Evolutionary conservation across 192 early-diverging fungal species (phyloP).

Genomic region (Coemansia umbellata): DNA sequence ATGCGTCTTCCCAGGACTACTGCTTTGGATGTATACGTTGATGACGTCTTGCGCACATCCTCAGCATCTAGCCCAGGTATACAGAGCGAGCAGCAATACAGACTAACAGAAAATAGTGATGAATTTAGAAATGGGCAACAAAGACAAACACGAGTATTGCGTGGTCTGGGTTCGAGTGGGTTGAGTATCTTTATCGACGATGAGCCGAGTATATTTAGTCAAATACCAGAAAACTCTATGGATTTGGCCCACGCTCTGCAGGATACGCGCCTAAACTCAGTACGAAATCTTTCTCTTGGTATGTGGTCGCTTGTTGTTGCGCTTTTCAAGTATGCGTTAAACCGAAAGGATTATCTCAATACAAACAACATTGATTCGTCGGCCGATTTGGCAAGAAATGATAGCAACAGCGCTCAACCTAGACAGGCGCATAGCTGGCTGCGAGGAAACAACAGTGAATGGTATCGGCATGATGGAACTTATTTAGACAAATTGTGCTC

Average conservation of each 20-base stretch:
- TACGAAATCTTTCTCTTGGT: conserved; percentile 25
- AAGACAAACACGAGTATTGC: neutral
- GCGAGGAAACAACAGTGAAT: too few species aligned
- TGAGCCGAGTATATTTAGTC: conserved; percentile 9
- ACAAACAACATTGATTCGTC: too few species aligned
- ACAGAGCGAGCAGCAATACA: neutral
- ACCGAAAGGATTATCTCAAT: neutral
- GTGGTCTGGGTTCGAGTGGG: neutral
- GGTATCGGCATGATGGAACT: too few species aligned
- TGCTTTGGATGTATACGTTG: conserved; percentile 40
- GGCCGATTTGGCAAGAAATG: neutral
- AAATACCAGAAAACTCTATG: conserved; percentile 4
- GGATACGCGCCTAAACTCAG: conserved; percentile 27
- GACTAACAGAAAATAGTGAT: neutral
- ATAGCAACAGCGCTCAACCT: too few species aligned
- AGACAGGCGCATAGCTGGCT: too few species aligned
- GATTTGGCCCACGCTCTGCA: conserved; percentile 14
- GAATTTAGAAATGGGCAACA: neutral
- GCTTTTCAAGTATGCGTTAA: conserved; percentile 16
- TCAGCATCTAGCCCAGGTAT: neutral
- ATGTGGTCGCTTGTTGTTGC: conserved; percentile 34
- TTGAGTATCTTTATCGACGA: conserved; percentile 33
- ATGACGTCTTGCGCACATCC: conserved; percentile 1
- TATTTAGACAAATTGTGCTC: too few species aligned
- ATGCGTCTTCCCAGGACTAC: conserved; percentile 37